phyloP scores from a whole-genome alignment of 2,329 filamentous ascomycete species.

The Nigrospora osmanthi region DNA sequence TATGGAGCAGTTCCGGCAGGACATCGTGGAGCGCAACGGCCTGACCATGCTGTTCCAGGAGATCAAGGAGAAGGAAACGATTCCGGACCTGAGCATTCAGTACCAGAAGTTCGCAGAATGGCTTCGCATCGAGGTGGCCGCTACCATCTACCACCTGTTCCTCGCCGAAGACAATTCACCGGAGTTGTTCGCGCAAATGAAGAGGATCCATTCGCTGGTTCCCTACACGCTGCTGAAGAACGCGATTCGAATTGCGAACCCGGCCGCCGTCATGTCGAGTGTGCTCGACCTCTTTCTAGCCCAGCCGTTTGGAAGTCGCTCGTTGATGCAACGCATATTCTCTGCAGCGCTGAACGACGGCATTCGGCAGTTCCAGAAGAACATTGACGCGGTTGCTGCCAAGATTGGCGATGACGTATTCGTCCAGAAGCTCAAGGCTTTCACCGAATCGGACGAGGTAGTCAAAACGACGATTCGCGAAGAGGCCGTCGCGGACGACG shows the following conservation, averaged over 20 bases:
- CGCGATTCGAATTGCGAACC: slow-evolving; percentile 92
- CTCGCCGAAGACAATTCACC: slow-evolving; percentile 97
- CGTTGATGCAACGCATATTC: slow-evolving; percentile 90
- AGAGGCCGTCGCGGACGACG: slow-evolving; percentile 64
- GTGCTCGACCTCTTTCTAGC: slow-evolving; percentile 92
- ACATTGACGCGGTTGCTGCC: slow-evolving; percentile 67
- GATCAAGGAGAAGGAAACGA: slow-evolving; percentile 82
- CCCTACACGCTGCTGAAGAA: slow-evolving; percentile 94
- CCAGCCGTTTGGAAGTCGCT: slow-evolving; percentile 85
- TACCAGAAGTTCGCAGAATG: slow-evolving; percentile 98
- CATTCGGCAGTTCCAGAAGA: slow-evolving; percentile 76
- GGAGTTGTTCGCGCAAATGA: slow-evolving; percentile 88
- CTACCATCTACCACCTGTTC: slow-evolving; percentile 94
- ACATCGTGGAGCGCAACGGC: slow-evolving; percentile 67
- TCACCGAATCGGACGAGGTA: slow-evolving; percentile 66
- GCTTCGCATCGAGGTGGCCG: slow-evolving; percentile 93
- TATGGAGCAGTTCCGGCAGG: slow-evolving; percentile 81
- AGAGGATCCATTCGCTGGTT: slow-evolving; percentile 88
- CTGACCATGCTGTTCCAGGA: slow-evolving; percentile 88
- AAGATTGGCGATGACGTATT: slow-evolving; percentile 80
- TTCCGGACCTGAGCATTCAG: slow-evolving; percentile 83
- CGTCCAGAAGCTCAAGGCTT: slow-evolving; percentile 73
- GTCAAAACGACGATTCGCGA: slow-evolving; percentile 66
- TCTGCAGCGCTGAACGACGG: slow-evolving; percentile 86
- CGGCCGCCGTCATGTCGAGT: slow-evolving; percentile 92